Conservation (phyloP, 2,329 filamentous ascomycete species). For the Talaromyces piceae region DNA sequence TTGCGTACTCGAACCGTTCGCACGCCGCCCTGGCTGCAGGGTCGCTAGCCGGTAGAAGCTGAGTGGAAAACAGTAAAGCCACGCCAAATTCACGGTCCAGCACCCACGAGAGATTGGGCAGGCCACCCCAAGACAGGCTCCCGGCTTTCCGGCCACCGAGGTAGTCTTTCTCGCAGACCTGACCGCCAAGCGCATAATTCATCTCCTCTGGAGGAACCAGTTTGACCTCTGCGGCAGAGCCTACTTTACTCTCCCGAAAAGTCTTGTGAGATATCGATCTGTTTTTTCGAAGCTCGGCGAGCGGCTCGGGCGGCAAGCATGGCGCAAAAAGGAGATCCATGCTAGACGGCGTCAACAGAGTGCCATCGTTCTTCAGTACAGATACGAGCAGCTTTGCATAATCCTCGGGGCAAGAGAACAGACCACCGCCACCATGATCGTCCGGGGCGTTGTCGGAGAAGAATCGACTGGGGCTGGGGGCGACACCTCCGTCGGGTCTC, state of each 20-base stretch:
- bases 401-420: constrained; percentile 1
- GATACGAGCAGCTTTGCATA: constrained; percentile 1
- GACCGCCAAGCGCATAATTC: constrained; percentile 4
- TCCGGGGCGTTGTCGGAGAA: neutral
- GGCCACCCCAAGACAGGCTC: constrained; percentile 6
- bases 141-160: constrained; percentile 2
- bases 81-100: constrained; percentile 5
- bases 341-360: neutral
- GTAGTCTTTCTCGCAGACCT: constrained; percentile 6
- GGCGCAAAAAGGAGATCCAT: constrained; percentile 4
- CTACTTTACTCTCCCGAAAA: constrained; percentile 5
- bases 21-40: neutral
- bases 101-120: constrained; percentile 4
- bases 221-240: constrained; percentile 1
- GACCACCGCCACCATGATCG: neutral
- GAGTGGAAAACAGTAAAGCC: constrained; percentile 2
- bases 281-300: neutral
- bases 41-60: constrained; percentile 4
- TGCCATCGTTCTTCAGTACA: constrained; percentile 1
- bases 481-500: neutral
- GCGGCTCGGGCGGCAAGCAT: neutral
- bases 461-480: constrained; percentile 4
- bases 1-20: constrained; percentile 7
- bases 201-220: constrained; percentile 1
- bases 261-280: neutral